Percentiles rank a stretch among this genome's conserved stretches.
Conservation (phyloP, 352 stramenopile genomes). For the Globisporangium yorkense region DNA sequence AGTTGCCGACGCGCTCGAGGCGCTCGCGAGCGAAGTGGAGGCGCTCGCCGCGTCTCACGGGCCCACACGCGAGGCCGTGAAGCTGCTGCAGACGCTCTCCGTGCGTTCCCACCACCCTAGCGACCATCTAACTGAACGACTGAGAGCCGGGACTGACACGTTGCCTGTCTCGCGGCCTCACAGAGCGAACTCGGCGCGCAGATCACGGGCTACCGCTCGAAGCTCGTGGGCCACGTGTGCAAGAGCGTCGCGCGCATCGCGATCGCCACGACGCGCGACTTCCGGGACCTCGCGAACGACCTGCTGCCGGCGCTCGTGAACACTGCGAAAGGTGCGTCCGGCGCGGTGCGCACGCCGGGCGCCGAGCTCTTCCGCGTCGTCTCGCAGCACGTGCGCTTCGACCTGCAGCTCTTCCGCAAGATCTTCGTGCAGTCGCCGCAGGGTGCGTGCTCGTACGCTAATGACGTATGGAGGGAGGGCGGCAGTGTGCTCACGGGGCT, state of each 20-base stretch:
- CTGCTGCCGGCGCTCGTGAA: slow-evolving; percentile 38
- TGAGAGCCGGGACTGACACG: neutral
- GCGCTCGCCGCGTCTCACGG: slow-evolving; percentile 14
- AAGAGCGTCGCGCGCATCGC: slow-evolving; percentile 41
- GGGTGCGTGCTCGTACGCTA: slow-evolving; percentile 17
- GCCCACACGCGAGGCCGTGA: slow-evolving; percentile 24
- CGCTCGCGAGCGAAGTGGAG: slow-evolving; percentile 46
- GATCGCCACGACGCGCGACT: slow-evolving; percentile 32
- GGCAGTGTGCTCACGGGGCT: neutral
- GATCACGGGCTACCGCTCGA: slow-evolving; percentile 41
- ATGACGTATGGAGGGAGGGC: neutral
- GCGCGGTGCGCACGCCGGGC: slow-evolving; percentile 43
- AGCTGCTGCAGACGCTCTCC: slow-evolving; percentile 36
- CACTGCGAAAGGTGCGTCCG: slow-evolving; percentile 50
- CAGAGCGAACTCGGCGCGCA: slow-evolving; percentile 37
- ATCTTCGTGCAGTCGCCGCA: slow-evolving; percentile 38
- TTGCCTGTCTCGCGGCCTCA: neutral
- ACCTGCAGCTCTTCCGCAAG: slow-evolving; percentile 40
- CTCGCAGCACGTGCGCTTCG: slow-evolving; percentile 56
- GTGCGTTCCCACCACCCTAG: slow-evolving; percentile 16
- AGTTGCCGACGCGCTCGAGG: slow-evolving; percentile 27
- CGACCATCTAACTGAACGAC: too few relatives aligned
- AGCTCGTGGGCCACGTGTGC: slow-evolving; percentile 47
- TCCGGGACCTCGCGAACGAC: slow-evolving; percentile 50
- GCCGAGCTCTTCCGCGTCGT: slow-evolving; percentile 42